These are phyloP conservation scores for Camelina hispida DNA, from an alignment of 345 rosid species.

Conservation along the genomic window DNA sequence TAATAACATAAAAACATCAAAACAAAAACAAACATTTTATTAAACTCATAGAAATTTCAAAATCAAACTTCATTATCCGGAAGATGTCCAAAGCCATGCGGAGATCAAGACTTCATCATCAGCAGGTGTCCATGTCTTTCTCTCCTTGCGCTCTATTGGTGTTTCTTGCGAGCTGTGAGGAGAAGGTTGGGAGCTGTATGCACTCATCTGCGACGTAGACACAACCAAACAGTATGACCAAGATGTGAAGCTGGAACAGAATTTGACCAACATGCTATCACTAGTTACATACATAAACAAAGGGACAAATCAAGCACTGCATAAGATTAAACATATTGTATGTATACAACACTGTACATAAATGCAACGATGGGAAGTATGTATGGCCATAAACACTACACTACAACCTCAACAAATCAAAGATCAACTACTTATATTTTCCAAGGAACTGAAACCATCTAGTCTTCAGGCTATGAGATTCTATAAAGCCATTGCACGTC, in stretches of 20 bases:
- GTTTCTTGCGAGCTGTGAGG: no score
- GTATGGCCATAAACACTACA: neutral
- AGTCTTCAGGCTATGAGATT: constrained; percentile 7
- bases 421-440: neutral
- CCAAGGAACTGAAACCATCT: neutral
- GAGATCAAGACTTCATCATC: no score
- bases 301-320: neutral
- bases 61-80: no score
- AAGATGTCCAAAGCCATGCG: no score
- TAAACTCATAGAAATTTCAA: no score
- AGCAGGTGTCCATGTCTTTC: no score
- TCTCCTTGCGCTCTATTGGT: no score
- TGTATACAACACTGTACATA: neutral
- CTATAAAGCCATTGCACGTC: neutral
- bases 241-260: neutral
- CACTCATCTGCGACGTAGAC: constrained; percentile 74
- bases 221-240: neutral
- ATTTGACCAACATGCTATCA: constrained; percentile 15
- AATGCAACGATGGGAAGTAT: neutral
- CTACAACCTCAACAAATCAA: neutral
- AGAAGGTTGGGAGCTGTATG: no score
- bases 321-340: neutral
- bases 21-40: no score
- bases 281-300: neutral
- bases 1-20: no score